A percentile compares a stretch with the other conserved stretches of the same genome.
Evolutionary conservation across 2,329 filamentous ascomycete genomes (phyloP).

Genomic region (Alternaria viburni): DNA sequence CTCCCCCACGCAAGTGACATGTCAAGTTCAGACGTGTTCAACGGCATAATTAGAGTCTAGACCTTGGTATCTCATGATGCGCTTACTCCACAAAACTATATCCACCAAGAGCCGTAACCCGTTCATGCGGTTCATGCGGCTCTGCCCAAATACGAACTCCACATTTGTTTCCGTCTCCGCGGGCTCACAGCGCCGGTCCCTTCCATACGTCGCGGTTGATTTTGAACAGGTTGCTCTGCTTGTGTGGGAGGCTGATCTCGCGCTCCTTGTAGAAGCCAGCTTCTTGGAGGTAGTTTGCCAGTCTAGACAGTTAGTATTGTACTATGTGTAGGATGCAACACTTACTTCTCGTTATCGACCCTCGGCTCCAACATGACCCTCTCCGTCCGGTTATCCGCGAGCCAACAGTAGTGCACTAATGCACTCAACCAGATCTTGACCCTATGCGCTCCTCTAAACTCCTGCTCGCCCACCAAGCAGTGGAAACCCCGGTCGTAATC

Average conservation of each 20-base stretch:
- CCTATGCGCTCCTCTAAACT: slow-evolving; percentile 78
- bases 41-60: slow-evolving; percentile 5
- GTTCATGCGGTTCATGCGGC: slow-evolving; percentile 13
- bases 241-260: slow-evolving; percentile 87
- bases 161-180: slow-evolving; percentile 10
- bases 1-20: neutral
- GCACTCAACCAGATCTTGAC: slow-evolving; percentile 83
- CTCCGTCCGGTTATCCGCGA: slow-evolving; percentile 80
- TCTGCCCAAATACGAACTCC: slow-evolving; percentile 18
- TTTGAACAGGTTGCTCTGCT: slow-evolving; percentile 86
- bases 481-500: slow-evolving; percentile 92
- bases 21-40: neutral
- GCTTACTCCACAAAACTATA: slow-evolving; percentile 27
- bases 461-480: slow-evolving; percentile 88
- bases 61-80: slow-evolving; percentile 23
- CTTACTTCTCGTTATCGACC: slow-evolving; percentile 87
- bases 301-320: slow-evolving; percentile 54
- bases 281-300: slow-evolving; percentile 72
- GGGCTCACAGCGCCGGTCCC: slow-evolving; percentile 34
- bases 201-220: slow-evolving; percentile 78
- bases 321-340: slow-evolving; percentile 9
- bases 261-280: slow-evolving; percentile 85
- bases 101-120: slow-evolving; percentile 4
- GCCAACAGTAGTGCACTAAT: slow-evolving; percentile 84
- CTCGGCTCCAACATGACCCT: slow-evolving; percentile 86